phyloP scores from a whole-genome alignment of 2,329 filamentous ascomycete genomes.

The Incumbomyces lentus region DNA sequence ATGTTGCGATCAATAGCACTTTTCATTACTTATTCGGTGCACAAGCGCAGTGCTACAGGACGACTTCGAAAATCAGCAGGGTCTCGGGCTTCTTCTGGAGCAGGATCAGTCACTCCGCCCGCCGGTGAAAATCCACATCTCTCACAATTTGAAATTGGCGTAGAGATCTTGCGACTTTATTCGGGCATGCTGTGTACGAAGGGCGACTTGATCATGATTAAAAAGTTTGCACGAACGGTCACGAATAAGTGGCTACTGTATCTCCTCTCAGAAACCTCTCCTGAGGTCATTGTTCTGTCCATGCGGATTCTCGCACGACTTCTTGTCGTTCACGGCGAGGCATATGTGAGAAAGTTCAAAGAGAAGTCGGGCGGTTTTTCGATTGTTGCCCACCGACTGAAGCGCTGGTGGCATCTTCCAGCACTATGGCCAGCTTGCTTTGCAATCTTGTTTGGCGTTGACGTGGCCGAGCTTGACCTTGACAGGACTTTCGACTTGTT shows the following conservation, averaged over 20 bases:
- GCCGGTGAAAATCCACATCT: constrained; percentile 19
- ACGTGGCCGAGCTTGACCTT: constrained; percentile 65
- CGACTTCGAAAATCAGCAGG: constrained; percentile 33
- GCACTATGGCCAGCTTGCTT: constrained; percentile 81
- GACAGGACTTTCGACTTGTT: constrained; percentile 64
- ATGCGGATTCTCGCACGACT: constrained; percentile 75
- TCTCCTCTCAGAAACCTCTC: constrained; percentile 74
- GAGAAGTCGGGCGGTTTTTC: constrained; percentile 79
- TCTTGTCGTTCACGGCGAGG: constrained; percentile 67
- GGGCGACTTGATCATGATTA: constrained; percentile 57
- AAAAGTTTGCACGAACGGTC: constrained; percentile 85
- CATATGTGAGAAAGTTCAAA: constrained; percentile 76
- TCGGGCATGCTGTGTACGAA: constrained; percentile 66
- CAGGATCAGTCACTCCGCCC: constrained; percentile 23
- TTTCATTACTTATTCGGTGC: constrained; percentile 86
- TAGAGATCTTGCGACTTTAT: constrained; percentile 67
- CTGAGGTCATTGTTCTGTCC: constrained; percentile 70
- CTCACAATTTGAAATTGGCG: constrained; percentile 61
- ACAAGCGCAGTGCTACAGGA: constrained; percentile 46
- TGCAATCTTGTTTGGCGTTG: constrained; percentile 74
- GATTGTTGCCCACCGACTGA: constrained; percentile 72
- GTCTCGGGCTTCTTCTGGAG: constrained; percentile 16
- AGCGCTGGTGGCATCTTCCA: constrained; percentile 78
- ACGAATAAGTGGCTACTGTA: constrained; percentile 97
- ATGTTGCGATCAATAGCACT: constrained; percentile 77